phyloP scores from a whole-genome alignment of 352 stramenopile species.

The Thraustochytrium striatum region DNA sequence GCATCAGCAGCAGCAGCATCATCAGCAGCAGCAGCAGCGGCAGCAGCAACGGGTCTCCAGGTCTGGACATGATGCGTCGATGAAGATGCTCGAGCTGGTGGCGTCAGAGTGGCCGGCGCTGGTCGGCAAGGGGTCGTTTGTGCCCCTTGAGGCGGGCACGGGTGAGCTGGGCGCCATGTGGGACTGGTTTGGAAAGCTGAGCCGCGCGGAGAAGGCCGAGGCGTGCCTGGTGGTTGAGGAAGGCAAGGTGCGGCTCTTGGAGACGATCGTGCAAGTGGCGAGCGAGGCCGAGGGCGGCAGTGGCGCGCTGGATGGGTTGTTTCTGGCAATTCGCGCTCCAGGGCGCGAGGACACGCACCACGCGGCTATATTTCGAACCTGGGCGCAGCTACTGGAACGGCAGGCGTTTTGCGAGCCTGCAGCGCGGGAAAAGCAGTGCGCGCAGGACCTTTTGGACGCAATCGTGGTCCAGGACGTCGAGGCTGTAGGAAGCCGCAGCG shows the following conservation, averaged over 20 bases:
- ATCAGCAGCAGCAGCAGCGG: too few species aligned
- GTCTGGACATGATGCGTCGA: too few species aligned
- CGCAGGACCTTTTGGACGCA: not conserved
- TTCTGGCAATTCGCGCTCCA: conserved; percentile 25
- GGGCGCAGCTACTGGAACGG: not conserved
- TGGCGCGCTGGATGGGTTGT: conserved; percentile 9
- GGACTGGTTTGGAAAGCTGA: not conserved
- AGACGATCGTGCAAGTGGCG: not conserved
- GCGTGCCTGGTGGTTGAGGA: not conserved
- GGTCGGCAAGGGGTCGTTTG: too few species aligned
- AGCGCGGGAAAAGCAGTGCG: not conserved
- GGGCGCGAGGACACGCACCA: conserved; percentile 17
- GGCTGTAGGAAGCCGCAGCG: not conserved
- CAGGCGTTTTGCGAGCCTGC: not conserved
- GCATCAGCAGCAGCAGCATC: too few species aligned
- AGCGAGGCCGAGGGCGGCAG: not conserved
- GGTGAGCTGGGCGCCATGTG: conserved; percentile 16
- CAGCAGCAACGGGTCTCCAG: too few species aligned
- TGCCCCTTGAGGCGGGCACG: too few species aligned
- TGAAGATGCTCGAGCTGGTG: too few species aligned
- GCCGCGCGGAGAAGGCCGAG: not conserved
- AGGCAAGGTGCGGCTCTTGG: conserved; percentile 14
- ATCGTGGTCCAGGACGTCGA: conserved; percentile 2
- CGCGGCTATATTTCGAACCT: not conserved
- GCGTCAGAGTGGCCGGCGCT: too few species aligned